Base-by-base conservation (phyloP, 1,284 basidiomycete genomes). In the Cerrena zonata region DNA sequence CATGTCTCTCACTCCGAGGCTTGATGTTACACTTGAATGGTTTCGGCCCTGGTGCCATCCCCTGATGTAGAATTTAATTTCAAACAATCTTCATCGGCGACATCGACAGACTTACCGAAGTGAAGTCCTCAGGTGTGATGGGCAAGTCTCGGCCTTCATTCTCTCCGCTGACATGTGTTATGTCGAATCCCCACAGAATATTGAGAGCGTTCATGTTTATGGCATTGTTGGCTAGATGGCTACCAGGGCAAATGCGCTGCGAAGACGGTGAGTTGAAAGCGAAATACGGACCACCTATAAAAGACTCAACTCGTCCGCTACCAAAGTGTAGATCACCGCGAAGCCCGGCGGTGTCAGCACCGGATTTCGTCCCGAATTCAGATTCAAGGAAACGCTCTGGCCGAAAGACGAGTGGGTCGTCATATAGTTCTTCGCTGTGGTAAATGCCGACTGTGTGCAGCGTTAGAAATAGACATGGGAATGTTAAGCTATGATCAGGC, bases 1-100 rank as follows among this genome's bases (percentile, higher is more conserved):
- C 36, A 41, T 53, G 51, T n/a, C 19, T 44, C 15, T 41, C 19
- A 24, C 51, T 53, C 18, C 51, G 51, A 39, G 42, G 47, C n/a
- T 30, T 26, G 23, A 53, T 41, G n/a, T 40, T 37, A 24, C 47
- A 49, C 23, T 45, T 42, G 51, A 53, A 53, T 21, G 51, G 51
- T 30, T 43, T 45, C 23, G 45, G 48, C n/a, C 18, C 26, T 18
- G 27, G 38, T 19, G 39, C 15, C 24, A 48, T 21, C 21, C 40
- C 47, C 47, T 48, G 26, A n/a, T 5, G 18, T 18, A 40, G 41
- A 22, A 13, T 22, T 13, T 23, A 5, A 23, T 23, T 10, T 42
- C 13, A 22, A 19, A 42, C 19, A 22, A 42, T 18, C 19, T 5
- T 40, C 34, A 21, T 21, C 21, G 4, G 21, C 21, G 37, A 39